These are phyloP conservation scores for Cunninghamia lanceolata DNA, from an alignment of 75 land plant species.

Conservation along the genomic window DNA sequence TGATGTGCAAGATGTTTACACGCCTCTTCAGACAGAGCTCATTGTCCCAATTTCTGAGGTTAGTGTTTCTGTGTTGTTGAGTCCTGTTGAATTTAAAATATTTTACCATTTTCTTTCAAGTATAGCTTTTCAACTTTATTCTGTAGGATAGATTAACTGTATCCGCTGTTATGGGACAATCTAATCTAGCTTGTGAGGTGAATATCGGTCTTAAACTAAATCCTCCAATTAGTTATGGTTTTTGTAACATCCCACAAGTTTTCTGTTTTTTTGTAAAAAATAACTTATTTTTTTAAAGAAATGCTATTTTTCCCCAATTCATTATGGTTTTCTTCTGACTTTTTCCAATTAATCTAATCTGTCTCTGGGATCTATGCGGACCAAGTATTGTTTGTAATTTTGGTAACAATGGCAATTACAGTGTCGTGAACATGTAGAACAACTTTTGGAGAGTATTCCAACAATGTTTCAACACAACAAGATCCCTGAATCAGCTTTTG, in stretches of 20 bases:
- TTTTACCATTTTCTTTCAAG: not conserved
- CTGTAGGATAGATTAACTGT: not conserved
- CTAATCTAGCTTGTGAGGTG: not conserved
- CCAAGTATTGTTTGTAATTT: not conserved
- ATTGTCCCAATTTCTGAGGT: conserved; percentile 92
- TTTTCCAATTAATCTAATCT: not conserved
- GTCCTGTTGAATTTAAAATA: not conserved
- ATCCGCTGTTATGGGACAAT: not conserved
- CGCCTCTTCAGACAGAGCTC: conserved; percentile 80
- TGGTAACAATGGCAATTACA: conserved; percentile 19
- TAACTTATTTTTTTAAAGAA: not conserved
- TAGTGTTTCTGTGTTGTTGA: conserved; percentile 1
- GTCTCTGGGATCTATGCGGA: not conserved
- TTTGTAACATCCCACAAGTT: not conserved
- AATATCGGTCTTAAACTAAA: not conserved
- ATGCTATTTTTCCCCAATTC: not conserved
- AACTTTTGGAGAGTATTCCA: conserved; percentile 87
- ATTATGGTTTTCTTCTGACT: not conserved
- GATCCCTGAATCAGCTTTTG: conserved; percentile 85
- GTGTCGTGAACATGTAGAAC: conserved; percentile 86
- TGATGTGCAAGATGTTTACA: conserved; percentile 95
- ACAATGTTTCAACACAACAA: conserved; percentile 77
- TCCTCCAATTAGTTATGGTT: not conserved
- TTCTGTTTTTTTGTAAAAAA: not conserved
- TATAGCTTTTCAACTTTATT: not conserved